Evolutionary conservation across 176 grass and related monocot genomes (phyloP), one percentile per base, ranked within the genome.

Genomic region (Carex littledalei): DNA sequence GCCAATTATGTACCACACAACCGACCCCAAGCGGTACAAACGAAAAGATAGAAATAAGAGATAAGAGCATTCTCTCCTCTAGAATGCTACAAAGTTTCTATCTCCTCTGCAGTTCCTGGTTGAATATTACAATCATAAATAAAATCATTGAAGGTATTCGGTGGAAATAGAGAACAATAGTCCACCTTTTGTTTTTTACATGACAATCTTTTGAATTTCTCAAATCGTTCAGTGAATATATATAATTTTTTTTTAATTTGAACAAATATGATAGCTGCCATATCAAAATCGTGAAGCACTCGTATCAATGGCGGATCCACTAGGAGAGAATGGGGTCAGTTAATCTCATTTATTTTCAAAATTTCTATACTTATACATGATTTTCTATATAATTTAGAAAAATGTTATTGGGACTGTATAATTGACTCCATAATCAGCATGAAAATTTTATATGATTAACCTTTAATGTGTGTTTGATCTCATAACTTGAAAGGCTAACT

Each of bases 1-100:
- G 61, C 63, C 81, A 55, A 32, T 32, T 83, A 83, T 69, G 45
- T 83, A 83, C 81, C 81, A 83, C 63, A 83, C 63, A 83, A 83
- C 81, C 5, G 41, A 83, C 54, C n/a, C 62, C 14, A 3, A 52
- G 41, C 14, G 45, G 81, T 53, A 18, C 56, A 69, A 83, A 32
- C 56, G 16, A 83, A 83, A 69, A 55, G 61, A 67, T 69, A 68
- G 81, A 31, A 83, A 55, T 26, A 66, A 67, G 47, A 53, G 49
- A 53, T 52, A 34, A 67, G 41, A 69, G 35, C 21, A 17, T 11
- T 53, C 32, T 39, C 63, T 63, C 41, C 43, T 83, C 81, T 83
- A 55, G 6, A 78, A 78, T 78, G 13, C 50, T 55, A 13, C 14
- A 34, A 78, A 8, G 12, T 18, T 68, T 34, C 41, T 50, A 22